Conservation (phyloP, 2,329 filamentous ascomycete species). For the Emmonsiellopsis sp. region DNA sequence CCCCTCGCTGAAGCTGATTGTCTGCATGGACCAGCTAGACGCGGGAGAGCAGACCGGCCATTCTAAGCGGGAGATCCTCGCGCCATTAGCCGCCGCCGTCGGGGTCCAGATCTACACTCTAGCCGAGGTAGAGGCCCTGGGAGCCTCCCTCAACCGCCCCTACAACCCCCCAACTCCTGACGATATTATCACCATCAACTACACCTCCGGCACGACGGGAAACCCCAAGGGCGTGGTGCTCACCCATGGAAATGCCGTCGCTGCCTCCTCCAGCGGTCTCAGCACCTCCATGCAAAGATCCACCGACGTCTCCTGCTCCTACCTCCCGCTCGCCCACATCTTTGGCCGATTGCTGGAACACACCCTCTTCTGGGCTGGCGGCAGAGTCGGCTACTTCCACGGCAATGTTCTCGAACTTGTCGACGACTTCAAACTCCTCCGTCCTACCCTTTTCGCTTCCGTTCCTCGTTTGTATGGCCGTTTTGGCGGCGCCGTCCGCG, state of each 20-base stretch:
- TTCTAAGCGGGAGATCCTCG: slow-evolving; percentile 71
- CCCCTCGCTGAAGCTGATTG: slow-evolving; percentile 74
- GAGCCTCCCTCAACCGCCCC: slow-evolving; percentile 58
- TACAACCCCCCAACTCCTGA: slow-evolving; percentile 62
- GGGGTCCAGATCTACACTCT: slow-evolving; percentile 75
- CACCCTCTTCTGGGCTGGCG: slow-evolving; percentile 59
- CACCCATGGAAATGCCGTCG: slow-evolving; percentile 70
- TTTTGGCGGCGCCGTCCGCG: slow-evolving; percentile 73
- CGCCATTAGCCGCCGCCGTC: slow-evolving; percentile 60
- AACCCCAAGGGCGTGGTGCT: slow-evolving; percentile 58
- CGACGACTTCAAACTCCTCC: slow-evolving; percentile 81
- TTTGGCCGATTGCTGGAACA: slow-evolving; percentile 82
- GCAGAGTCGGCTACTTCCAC: slow-evolving; percentile 82
- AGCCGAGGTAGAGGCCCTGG: slow-evolving; percentile 70
- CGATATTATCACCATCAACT: slow-evolving; percentile 69
- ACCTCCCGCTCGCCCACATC: slow-evolving; percentile 89
- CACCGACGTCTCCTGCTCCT: slow-evolving; percentile 66
- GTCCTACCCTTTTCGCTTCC: slow-evolving; percentile 73
- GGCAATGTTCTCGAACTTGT: slow-evolving; percentile 78
- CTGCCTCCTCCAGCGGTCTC: slow-evolving; percentile 56
- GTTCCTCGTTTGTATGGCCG: slow-evolving; percentile 89
- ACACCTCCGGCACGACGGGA: slow-evolving; percentile 57
- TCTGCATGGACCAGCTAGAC: slow-evolving; percentile 76
- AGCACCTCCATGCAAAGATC: slow-evolving; percentile 42
- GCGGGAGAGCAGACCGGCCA: slow-evolving; percentile 65